Evolutionary conservation across 306 rosid species (phyloP), one percentile per base, ranked within the genome.

Genomic region (Rubus idaeus): DNA sequence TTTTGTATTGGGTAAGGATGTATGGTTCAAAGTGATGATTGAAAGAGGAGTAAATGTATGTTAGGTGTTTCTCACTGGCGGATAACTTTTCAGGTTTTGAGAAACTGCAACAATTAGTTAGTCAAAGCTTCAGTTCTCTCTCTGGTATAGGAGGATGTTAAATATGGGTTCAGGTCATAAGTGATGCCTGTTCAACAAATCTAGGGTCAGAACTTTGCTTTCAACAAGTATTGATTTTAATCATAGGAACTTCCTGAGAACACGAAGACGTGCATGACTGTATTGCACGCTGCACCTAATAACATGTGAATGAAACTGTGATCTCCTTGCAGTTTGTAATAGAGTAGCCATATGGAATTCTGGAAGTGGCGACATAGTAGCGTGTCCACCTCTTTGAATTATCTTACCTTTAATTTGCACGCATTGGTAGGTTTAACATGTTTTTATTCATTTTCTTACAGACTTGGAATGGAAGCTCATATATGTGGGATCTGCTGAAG

Each of bases 401-500:
- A 45, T 68, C 16, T n/a, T 5, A 41, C 3, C 46, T 49, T 70
- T 35, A 47, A 57, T 20, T 6, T 30, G 35, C 35, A 30, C 35
- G 40, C 65, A 53, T 78, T 71, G 21, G 10, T 65, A 46, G 12
- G 58, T 23, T 68, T 57, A 73, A 50, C 46, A 53, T 68, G 72
- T 20, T 74, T 10, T n/a, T 49, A 17, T 74, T 49, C 17, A 39
- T 21, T 30, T 23, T 50, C 18, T 40, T 75, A 51, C 88, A 94
- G 93, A 92, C 83, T 84, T 92, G 88, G 98, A 94, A 78, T 90
- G 97, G 98, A 92, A 94, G 84, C 98, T 94, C 68, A 90, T 81
- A 60, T 94, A 94, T 37, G 98, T 94, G 45, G 97, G 97, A 69
- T 92, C 97, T 75, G 96, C 97, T 37, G 97, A 92, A 85, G 97